phyloP scores from a whole-genome alignment of 192 early-diverging fungal genomes.

The Kickxella alabastrina region DNA sequence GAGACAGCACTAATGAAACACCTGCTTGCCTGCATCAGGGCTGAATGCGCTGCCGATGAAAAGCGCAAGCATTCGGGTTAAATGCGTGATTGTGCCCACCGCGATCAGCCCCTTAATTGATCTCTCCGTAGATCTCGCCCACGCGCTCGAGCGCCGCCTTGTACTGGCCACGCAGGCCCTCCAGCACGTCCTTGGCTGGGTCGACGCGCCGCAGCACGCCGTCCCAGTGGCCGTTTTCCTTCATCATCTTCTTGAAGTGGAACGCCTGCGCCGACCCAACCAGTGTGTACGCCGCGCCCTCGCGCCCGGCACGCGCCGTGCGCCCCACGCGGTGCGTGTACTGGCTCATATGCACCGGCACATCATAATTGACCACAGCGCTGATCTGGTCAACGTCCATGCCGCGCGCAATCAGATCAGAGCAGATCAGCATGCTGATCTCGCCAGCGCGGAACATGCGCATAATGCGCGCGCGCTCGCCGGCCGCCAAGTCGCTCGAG shows the following conservation, averaged over 20 bases:
- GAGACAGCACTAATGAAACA: too few relatives aligned
- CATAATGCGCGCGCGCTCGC: constrained; percentile 60
- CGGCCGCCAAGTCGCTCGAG: constrained; percentile 66
- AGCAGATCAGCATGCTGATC: constrained; percentile 72
- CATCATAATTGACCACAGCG: constrained; percentile 83
- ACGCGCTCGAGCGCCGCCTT: constrained; percentile 27
- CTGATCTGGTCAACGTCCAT: constrained; percentile 79
- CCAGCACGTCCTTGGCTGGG: constrained; percentile 46
- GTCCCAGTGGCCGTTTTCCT: constrained; percentile 58
- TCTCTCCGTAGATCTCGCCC: constrained; percentile 16
- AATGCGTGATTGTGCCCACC: too few relatives aligned
- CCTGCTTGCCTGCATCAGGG: too few relatives aligned
- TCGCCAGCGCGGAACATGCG: constrained; percentile 64
- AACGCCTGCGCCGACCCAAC: constrained; percentile 64
- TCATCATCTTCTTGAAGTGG: constrained; percentile 72
- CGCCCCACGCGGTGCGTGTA: constrained; percentile 94
- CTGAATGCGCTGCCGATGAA: too few relatives aligned
- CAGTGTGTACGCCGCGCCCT: constrained; percentile 74
- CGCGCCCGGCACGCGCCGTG: constrained; percentile 82
- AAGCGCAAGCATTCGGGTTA: too few relatives aligned
- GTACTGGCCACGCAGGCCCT: constrained; percentile 28
- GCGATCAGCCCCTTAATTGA: too few relatives aligned
- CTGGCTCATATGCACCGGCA: constrained; percentile 73
- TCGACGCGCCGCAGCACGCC: constrained; percentile 54
- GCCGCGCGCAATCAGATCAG: constrained; percentile 86